Evolutionary conservation across 2,329 filamentous ascomycete species (phyloP), one percentile per base, ranked within the genome.

Genomic region (Stemphylium vesicarium): DNA sequence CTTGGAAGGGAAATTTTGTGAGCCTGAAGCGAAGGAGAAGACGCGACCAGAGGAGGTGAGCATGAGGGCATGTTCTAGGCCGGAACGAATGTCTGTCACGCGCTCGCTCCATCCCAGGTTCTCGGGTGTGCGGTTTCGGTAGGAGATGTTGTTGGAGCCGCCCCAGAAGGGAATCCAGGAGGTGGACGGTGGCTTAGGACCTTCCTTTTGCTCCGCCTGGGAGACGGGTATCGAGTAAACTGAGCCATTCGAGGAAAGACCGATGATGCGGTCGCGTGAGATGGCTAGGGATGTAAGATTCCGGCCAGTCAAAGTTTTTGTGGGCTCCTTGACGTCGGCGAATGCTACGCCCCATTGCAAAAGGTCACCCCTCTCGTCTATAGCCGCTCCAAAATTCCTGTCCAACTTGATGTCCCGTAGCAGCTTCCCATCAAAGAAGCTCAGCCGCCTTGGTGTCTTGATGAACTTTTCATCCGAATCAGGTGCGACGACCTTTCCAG

Each of bases 261-360:
- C 92, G 51, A 98, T 82, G 43, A 99, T 87, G 15, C 93, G 88
- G 74, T 97, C 93, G 57, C 84, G 81, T 0, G 93, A 96, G 43
- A 96, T 82, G 36, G 86, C 84, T 38, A 97, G 78, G 53, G 91
- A 91, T 54, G 84, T 78, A 44, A 98, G 80, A 66, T 96, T 85
- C 73, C 96, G 96, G 50, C 93, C 94, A 56, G 79, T 86, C 49
- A 99, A 77, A 0, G 94, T 97, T 43, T 82, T 79, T 1, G 82
- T 82, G 0, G 94, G 95, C 26, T 81, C 78, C 9, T 80, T 84
- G 26, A 85, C 80, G 4, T 85, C 81, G 6, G 88, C 89, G 72
- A 89, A 97, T 3, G 83, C 91, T 3, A 82, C 82, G 1, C 95
- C 95, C 95, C 95, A 99, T 78, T 98, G 93, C 11, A 97, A 81